Evolutionary conservation across 2,329 filamentous ascomycete species (phyloP).

Genomic region (Herpotrichia juniperi): DNA sequence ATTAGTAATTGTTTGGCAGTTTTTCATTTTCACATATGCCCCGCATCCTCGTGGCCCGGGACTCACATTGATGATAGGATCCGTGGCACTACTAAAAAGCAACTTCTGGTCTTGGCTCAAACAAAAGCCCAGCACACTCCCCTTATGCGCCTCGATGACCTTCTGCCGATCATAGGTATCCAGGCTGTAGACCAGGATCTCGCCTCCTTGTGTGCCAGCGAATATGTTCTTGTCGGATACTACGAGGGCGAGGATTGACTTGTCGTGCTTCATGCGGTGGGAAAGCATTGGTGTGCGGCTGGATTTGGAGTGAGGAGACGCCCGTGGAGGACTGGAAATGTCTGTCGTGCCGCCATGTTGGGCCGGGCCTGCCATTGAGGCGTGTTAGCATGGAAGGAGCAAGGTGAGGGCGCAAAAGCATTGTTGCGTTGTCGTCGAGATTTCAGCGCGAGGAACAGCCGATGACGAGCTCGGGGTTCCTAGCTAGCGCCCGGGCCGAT

Average conservation of each 20-base stretch:
- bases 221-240: constrained; percentile 83
- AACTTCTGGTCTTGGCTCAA: constrained; percentile 76
- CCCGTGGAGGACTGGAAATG: constrained; percentile 17
- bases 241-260: constrained; percentile 81
- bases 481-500: constrained; percentile 8
- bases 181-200: constrained; percentile 89
- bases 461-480: not conserved
- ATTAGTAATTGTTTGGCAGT: too few species aligned
- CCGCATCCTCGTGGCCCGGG: not conserved
- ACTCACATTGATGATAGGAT: constrained; percentile 83
- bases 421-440: constrained; percentile 26
- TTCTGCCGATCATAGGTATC: constrained; percentile 82
- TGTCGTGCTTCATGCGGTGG: constrained; percentile 77
- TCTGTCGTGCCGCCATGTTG: constrained; percentile 31
- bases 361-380: constrained; percentile 29
- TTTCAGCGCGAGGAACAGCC: not conserved
- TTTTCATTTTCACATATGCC: too few species aligned
- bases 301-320: constrained; percentile 7
- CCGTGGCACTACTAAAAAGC: constrained; percentile 90
- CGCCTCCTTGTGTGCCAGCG: constrained; percentile 89
- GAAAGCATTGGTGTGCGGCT: constrained; percentile 64
- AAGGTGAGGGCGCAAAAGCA: too few species aligned
- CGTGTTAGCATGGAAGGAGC: constrained; percentile 37
- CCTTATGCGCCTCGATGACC: constrained; percentile 85
- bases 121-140: constrained; percentile 85